Percentiles rank a stretch among this genome's conserved stretches.
These are phyloP conservation scores for Penicillium sp. DNA, from an alignment of 2,329 filamentous ascomycete genomes.

Conservation along the genomic window DNA sequence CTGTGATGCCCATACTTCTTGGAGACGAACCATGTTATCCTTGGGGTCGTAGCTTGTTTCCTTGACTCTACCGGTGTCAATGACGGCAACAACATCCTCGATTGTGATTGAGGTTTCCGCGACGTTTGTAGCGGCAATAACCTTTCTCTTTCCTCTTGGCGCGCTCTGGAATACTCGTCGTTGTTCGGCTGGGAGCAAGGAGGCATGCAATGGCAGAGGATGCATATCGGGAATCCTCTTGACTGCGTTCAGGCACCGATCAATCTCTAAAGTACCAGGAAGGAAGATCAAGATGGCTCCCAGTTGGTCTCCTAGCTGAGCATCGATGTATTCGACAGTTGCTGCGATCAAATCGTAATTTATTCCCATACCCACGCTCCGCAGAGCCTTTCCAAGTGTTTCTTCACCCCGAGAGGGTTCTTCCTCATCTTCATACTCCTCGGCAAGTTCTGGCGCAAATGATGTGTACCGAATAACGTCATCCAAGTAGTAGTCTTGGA, in stretches of 20 bases:
- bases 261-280: slow-evolving; percentile 89
- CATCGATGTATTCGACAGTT: slow-evolving; percentile 77
- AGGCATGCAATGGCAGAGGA: slow-evolving; percentile 86
- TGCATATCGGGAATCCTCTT: slow-evolving; percentile 65
- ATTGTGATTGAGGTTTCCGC: slow-evolving; percentile 99
- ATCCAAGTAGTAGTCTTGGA: slow-evolving; percentile 85
- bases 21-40: slow-evolving; percentile 90
- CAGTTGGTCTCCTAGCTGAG: slow-evolving; percentile 66
- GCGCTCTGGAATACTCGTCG: slow-evolving; percentile 76
- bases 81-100: slow-evolving; percentile 92
- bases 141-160: slow-evolving; percentile 78
- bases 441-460: slow-evolving; percentile 52
- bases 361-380: slow-evolving; percentile 74
- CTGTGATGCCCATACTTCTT: slow-evolving; percentile 91
- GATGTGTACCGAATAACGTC: slow-evolving; percentile 78
- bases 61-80: slow-evolving; percentile 93
- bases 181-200: slow-evolving; percentile 83
- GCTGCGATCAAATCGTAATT: slow-evolving; percentile 85
- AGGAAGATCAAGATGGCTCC: slow-evolving; percentile 95
- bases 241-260: slow-evolving; percentile 69
- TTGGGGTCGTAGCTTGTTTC: slow-evolving; percentile 90
- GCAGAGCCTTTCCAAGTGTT: slow-evolving; percentile 65
- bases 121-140: slow-evolving; percentile 93
- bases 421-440: slow-evolving; percentile 36
- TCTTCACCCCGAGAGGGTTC: slow-evolving; percentile 46